phyloP scores from a whole-genome alignment of 78 protist species.

The Tieghemostelium lacteum region DNA sequence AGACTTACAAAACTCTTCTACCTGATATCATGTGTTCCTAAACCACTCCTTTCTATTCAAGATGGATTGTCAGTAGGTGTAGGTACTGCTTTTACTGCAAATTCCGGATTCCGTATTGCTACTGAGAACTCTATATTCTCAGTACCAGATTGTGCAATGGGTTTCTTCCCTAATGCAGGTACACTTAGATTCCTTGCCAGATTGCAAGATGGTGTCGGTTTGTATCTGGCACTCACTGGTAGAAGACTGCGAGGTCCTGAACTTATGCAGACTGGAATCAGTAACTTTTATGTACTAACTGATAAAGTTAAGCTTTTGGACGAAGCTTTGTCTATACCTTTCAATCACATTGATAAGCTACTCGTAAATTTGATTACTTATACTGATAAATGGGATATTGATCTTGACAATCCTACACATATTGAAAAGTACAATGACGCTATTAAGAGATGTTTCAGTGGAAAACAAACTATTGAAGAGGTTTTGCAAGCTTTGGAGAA shows the following conservation, averaged over 20 bases:
- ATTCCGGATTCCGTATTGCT: constrained; percentile 51
- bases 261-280: constrained; percentile 25
- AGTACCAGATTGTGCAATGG: constrained; percentile 47
- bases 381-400: constrained; percentile 2
- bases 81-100: constrained; percentile 59
- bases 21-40: constrained; percentile 40
- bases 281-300: constrained; percentile 31
- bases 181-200: constrained; percentile 17
- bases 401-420: constrained; percentile 5
- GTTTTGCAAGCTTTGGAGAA: constrained; percentile 12
- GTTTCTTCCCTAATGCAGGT: constrained; percentile 77
- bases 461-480: constrained; percentile 17
- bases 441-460: constrained; percentile 43
- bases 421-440: not conserved
- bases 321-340: not conserved
- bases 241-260: constrained; percentile 56
- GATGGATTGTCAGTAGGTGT: constrained; percentile 63
- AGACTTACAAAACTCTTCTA: constrained; percentile 32
- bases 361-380: not conserved
- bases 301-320: constrained; percentile 3
- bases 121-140: constrained; percentile 48
- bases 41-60: constrained; percentile 43
- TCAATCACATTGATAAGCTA: constrained; percentile 5
- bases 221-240: constrained; percentile 63
- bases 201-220: constrained; percentile 25